These are phyloP conservation scores for Paracoccidioides lutzii DNA, from an alignment of 2,329 filamentous ascomycete genomes.

Conservation along the genomic window DNA sequence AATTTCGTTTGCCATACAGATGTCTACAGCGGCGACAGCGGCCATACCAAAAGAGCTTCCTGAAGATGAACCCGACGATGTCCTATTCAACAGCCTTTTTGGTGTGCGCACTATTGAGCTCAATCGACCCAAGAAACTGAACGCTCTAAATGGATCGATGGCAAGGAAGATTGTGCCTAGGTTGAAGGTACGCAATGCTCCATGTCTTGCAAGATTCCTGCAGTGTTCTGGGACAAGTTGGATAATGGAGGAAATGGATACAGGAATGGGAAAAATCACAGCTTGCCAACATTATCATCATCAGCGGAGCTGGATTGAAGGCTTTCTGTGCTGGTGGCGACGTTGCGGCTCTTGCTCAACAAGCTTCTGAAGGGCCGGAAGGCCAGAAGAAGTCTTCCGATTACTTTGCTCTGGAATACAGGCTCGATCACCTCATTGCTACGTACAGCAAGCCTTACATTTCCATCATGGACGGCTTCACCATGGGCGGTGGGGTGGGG, in stretches of 20 bases:
- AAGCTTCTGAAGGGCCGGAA: constrained; percentile 52
- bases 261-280: constrained; percentile 89
- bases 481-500: constrained; percentile 95
- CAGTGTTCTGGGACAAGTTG: neutral
- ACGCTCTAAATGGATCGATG: constrained; percentile 91
- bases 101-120: constrained; percentile 86
- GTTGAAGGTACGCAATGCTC: constrained; percentile 40
- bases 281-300: constrained; percentile 79
- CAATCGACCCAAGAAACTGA: constrained; percentile 83
- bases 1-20: constrained; percentile 20
- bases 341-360: constrained; percentile 61
- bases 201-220: neutral
- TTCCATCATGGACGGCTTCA: constrained; percentile 93
- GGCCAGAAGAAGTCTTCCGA: constrained; percentile 64
- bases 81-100: constrained; percentile 79
- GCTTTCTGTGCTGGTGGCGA: constrained; percentile 93
- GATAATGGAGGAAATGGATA: neutral
- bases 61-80: constrained; percentile 72
- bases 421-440: constrained; percentile 87
- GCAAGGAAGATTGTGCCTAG: constrained; percentile 83
- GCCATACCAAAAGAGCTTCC: constrained; percentile 42
- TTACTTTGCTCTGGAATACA: constrained; percentile 93
- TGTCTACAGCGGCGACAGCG: constrained; percentile 25
- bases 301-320: constrained; percentile 75
- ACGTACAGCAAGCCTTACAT: constrained; percentile 90